These are phyloP conservation scores for Xylariaceae sp. DNA, from an alignment of 2,329 filamentous ascomycete species.

Conservation along the genomic window DNA sequence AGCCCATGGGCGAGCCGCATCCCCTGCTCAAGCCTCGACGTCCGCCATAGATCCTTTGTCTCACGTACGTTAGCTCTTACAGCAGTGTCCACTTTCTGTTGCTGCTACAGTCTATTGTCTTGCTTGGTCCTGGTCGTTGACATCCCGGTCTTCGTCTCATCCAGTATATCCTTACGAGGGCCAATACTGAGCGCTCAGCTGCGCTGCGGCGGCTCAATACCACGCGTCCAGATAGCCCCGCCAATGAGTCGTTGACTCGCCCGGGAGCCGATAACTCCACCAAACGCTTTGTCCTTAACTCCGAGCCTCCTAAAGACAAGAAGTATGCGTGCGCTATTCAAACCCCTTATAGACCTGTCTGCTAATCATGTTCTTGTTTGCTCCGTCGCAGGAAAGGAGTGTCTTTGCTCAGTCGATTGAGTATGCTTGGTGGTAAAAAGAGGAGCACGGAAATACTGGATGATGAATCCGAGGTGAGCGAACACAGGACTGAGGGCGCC, in stretches of 20 bases:
- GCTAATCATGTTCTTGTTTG: constrained; percentile 11
- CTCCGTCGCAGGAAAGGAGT: constrained; percentile 63
- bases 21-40: constrained; percentile 25
- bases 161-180: constrained; percentile 43
- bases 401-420: constrained; percentile 80
- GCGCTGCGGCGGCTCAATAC: constrained; percentile 47
- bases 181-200: constrained; percentile 33
- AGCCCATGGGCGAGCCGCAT: constrained; percentile 18
- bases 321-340: constrained; percentile 49
- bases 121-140: constrained; percentile 2
- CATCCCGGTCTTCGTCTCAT: neutral
- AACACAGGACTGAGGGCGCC: constrained; percentile 68
- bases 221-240: constrained; percentile 48
- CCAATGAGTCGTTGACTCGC: constrained; percentile 37
- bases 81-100: constrained; percentile 5
- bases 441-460: constrained; percentile 52
- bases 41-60: constrained; percentile 61
- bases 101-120: neutral
- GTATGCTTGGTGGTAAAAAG: constrained; percentile 76
- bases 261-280: constrained; percentile 39
- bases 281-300: constrained; percentile 32
- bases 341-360: neutral
- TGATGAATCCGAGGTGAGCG: constrained; percentile 64
- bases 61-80: constrained; percentile 46
- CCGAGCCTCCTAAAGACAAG: constrained; percentile 53